These are phyloP conservation scores for Gillenia trifoliata DNA, from an alignment of 306 rosid species.

Conservation along the genomic window DNA sequence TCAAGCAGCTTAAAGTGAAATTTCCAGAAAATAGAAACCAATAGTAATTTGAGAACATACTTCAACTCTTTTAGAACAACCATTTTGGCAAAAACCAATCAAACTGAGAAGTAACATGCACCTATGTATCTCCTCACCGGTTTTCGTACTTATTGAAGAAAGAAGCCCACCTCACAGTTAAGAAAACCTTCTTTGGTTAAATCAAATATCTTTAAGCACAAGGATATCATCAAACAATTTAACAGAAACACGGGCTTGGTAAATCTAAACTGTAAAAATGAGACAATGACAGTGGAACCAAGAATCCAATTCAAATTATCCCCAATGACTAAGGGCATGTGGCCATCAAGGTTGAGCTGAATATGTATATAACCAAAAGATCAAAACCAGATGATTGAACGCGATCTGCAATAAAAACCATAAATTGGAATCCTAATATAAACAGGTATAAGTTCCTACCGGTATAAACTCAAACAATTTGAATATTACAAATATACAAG, in stretches of 20 bases:
- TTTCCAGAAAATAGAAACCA: neutral
- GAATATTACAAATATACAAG: neutral
- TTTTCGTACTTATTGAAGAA: neutral
- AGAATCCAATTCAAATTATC: neutral
- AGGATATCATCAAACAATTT: neutral
- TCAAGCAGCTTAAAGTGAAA: neutral
- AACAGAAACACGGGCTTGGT: neutral
- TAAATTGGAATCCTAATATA: neutral
- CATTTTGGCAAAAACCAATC: neutral
- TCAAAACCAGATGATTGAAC: neutral
- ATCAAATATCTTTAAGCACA: neutral
- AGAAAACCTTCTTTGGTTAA: neutral
- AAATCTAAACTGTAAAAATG: neutral
- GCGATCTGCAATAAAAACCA: neutral
- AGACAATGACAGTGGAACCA: neutral
- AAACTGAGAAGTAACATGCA: neutral
- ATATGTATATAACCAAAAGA: neutral
- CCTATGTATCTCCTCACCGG: neutral
- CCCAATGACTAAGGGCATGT: neutral
- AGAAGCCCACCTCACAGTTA: neutral
- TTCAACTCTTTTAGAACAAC: neutral
- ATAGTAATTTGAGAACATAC: neutral
- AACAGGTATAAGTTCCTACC: neutral
- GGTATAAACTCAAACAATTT: neutral
- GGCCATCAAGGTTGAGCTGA: neutral